Percentiles rank a stretch among this genome's conserved stretches.
Evolutionary conservation across 306 rosid genomes (phyloP).

Genomic region (Vicia faba): DNA sequence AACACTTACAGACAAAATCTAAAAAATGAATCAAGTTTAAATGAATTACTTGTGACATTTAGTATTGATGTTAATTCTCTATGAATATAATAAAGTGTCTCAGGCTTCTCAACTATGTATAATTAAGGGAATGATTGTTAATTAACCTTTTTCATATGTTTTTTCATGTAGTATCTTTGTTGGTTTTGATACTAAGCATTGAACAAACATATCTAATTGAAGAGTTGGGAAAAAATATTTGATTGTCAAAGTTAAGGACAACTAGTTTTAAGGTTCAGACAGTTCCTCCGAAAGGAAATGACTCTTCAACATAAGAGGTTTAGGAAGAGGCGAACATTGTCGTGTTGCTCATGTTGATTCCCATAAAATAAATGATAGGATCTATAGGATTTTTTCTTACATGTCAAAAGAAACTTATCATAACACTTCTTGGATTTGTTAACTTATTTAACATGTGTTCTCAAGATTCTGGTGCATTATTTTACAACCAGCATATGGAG

Average conservation of each 20-base stretch:
- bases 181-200: conserved; percentile 20
- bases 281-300: conserved; percentile 78
- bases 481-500: conserved; percentile 78
- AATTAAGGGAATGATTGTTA: no score
- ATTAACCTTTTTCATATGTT: not conserved
- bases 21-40: no score
- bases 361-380: conserved; percentile 43
- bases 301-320: conserved; percentile 73
- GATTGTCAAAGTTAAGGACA: conserved; percentile 91
- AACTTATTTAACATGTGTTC: conserved; percentile 32
- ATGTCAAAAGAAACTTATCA: conserved; percentile 5
- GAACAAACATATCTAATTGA: conserved; percentile 30
- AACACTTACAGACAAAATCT: no score
- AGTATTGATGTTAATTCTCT: no score
- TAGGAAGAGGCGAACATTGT: conserved; percentile 89
- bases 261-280: conserved; percentile 83
- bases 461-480: conserved; percentile 92
- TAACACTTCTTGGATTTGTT: conserved; percentile 20
- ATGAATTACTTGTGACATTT: no score
- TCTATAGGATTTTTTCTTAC: conserved; percentile 1
- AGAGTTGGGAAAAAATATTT: conserved; percentile 96
- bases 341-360: conserved; percentile 94
- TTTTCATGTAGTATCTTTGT: conserved; percentile 8
- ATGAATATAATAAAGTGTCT: no score
- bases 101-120: no score